Evolutionary conservation across 2,329 filamentous ascomycete genomes (phyloP), one percentile per base, ranked within the genome.

Genomic region (Coniosporium tulheliwenetii): DNA sequence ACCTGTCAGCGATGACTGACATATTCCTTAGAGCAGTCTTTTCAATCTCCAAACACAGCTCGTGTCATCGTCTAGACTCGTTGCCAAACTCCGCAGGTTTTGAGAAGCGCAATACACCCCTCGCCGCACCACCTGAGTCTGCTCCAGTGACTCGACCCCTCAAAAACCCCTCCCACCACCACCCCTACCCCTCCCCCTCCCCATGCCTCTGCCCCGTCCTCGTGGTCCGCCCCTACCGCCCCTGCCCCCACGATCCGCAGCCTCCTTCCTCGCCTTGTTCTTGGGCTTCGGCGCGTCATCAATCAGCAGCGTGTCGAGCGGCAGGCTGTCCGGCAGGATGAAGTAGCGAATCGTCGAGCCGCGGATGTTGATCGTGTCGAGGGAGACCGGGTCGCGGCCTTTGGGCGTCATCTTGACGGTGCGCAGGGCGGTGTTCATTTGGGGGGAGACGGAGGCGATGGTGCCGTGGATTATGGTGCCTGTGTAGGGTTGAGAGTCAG

Each of bases 181-280:
- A 36, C 70, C 60, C 32, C 70, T 62, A 33, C 67, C 64, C 14
- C 69, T 54, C 9, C 58, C 52, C 19, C 56, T 43, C 29, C 54
- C 52, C n/a, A 52, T 41, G 9, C 64, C 64, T 32, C 67, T 57
- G 16, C 66, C 59, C 37, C 65, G 51, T 14, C 65, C 58, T 37
- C 66, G 58, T 36, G 69, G 64, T 8, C 69, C 69, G 36, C 70
- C 71, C 36, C 69, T 60, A 26, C 59, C 67, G 36, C 75, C 73
- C 38, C 79, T 68, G 10, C 45, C 51, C 14, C 52, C 55, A 36
- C 55, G 55, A 41, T 60, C 56, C 30, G 71, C 66, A 5, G 63
- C 73, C 67, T 96, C 91, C 73, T 98, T 98, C 58, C 89, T 77
- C 19, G 91, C 89, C 78, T 98, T 98, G 69, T 98, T 98, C 81